A percentile compares a stretch with the other conserved stretches of the same genome.
phyloP scores from a whole-genome alignment of 192 early-diverging fungal species.

The Coemansia guatemalensis region DNA sequence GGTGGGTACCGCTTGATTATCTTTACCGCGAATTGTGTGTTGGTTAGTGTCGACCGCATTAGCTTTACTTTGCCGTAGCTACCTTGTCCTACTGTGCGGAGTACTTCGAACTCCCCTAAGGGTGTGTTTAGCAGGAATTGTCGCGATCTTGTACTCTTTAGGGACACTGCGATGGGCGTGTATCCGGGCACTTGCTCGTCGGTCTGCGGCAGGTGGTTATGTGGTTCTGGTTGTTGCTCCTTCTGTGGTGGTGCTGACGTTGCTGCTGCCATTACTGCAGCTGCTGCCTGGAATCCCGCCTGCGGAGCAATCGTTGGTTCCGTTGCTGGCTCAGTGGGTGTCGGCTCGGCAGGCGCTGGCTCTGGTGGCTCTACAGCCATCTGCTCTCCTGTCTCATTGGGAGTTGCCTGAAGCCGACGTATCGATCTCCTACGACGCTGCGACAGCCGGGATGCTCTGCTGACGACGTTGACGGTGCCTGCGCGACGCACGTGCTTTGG shows the following conservation, averaged over 20 bases:
- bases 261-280: slow-evolving; percentile 1
- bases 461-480: neutral
- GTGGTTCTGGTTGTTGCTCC: neutral
- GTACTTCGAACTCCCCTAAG: slow-evolving; percentile 52
- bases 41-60: slow-evolving; percentile 48
- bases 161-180: slow-evolving; percentile 40
- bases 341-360: neutral
- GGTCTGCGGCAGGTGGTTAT: neutral
- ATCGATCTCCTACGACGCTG: neutral
- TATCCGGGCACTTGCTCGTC: slow-evolving; percentile 4
- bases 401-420: neutral
- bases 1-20: slow-evolving; percentile 52
- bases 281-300: slow-evolving; percentile 7
- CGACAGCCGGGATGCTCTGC: neutral
- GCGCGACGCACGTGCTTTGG: neutral
- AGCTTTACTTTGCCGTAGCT: slow-evolving; percentile 59
- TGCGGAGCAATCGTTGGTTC: neutral
- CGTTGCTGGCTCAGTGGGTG: neutral
- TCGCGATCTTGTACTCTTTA: slow-evolving; percentile 39
- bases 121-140: slow-evolving; percentile 53
- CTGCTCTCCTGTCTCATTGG: too few species aligned
- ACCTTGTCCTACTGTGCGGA: slow-evolving; percentile 48
- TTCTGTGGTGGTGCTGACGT: neutral
- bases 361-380: neutral
- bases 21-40: slow-evolving; percentile 54